Conservation (phyloP, 2,329 filamentous ascomycete species). For the Arthrinium puccinioides region DNA sequence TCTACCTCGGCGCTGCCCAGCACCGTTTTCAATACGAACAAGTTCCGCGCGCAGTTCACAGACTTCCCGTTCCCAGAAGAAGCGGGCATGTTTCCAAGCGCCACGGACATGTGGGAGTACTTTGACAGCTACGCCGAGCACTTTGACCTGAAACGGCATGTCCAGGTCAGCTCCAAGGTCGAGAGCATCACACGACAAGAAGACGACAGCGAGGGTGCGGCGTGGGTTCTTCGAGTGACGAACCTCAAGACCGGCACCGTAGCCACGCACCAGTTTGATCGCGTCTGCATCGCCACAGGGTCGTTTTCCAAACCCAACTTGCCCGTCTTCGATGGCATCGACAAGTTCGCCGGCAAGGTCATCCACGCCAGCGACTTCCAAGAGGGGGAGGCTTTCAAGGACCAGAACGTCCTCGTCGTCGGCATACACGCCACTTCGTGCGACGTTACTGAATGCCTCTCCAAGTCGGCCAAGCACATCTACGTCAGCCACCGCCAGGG, state of each 20-base stretch:
- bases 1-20: constrained; percentile 6
- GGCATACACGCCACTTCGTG: constrained; percentile 8
- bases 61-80: constrained; percentile 8
- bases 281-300: constrained; percentile 3
- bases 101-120: constrained; percentile 1
- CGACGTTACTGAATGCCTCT: constrained; percentile 7
- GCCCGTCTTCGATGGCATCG: constrained; percentile 7
- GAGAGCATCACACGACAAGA: background rate
- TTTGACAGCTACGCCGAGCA: constrained; percentile 5
- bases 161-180: constrained; percentile 1
- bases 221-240: constrained; percentile 1
- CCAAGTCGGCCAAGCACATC: constrained; percentile 7
- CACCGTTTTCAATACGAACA: constrained; percentile 8
- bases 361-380: constrained; percentile 10
- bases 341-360: constrained; percentile 9
- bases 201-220: too few relatives aligned
- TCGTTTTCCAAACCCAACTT: background rate
- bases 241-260: background rate
- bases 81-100: constrained; percentile 4
- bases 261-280: constrained; percentile 1
- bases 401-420: constrained; percentile 8
- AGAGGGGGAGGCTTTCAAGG: constrained; percentile 6
- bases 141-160: constrained; percentile 1
- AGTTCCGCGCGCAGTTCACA: constrained; percentile 1
- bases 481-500: constrained; percentile 6